Percentiles rank a stretch among this genome's conserved stretches.
These are phyloP conservation scores for Beauveria scarabaeidicola DNA, from an alignment of 2,329 filamentous ascomycete species.

Conservation along the genomic window DNA sequence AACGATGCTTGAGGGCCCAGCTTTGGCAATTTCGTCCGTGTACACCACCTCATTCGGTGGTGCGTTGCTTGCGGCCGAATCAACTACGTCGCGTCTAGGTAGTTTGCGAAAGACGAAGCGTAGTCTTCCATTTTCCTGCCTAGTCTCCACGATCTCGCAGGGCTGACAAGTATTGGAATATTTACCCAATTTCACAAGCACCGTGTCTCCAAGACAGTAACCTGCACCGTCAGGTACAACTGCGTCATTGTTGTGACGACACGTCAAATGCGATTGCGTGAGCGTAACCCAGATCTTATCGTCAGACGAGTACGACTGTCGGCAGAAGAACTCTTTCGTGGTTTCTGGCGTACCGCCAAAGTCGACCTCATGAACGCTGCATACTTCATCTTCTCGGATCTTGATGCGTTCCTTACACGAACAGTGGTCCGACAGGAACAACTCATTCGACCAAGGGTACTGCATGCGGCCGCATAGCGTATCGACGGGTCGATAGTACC, in stretches of 20 bases:
- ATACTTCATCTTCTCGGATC: slow-evolving; percentile 46
- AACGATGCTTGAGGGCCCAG: slow-evolving; percentile 34
- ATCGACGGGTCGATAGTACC: slow-evolving; percentile 64
- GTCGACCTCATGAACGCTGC: slow-evolving; percentile 48
- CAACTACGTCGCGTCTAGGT: slow-evolving; percentile 36
- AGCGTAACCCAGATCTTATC: slow-evolving; percentile 56
- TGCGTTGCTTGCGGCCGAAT: slow-evolving; percentile 21
- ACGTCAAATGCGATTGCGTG: slow-evolving; percentile 43
- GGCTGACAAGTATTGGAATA: slow-evolving; percentile 42
- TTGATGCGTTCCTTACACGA: slow-evolving; percentile 47
- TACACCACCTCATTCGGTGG: slow-evolving; percentile 53
- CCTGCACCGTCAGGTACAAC: slow-evolving; percentile 10
- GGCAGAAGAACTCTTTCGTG: slow-evolving; percentile 52
- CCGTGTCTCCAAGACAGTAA: slow-evolving; percentile 49
- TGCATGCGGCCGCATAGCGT: slow-evolving; percentile 59
- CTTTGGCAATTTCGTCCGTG: slow-evolving; percentile 34
- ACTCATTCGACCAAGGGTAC: slow-evolving; percentile 63
- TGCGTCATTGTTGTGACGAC: slow-evolving; percentile 28
- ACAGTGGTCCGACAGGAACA: slow-evolving; percentile 72
- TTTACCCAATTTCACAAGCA: slow-evolving; percentile 34
- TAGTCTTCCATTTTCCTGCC: slow-evolving; percentile 20
- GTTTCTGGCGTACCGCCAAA: slow-evolving; percentile 44
- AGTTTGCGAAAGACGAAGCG: slow-evolving; percentile 42
- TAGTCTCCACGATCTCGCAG: slow-evolving; percentile 44
- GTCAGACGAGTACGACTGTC: slow-evolving; percentile 57